Evolutionary conservation across 2,329 filamentous ascomycete genomes (phyloP).

Genomic region (Alternaria sp.): DNA sequence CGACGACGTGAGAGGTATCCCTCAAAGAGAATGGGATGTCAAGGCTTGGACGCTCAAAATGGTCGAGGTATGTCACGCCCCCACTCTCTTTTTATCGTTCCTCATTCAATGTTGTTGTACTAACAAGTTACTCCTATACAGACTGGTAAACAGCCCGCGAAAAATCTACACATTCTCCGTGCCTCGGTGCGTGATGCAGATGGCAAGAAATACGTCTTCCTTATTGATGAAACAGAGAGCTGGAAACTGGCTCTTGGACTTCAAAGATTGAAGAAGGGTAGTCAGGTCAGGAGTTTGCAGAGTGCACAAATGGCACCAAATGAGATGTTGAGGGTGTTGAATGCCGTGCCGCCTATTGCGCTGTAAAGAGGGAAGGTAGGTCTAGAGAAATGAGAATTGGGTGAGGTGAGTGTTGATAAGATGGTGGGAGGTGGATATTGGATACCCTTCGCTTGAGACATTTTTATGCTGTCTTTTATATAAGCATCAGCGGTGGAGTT

Average conservation of each 20-base stretch:
- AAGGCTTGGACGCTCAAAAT: constrained; percentile 97
- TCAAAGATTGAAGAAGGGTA: constrained; percentile 64
- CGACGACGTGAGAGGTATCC: constrained; percentile 88
- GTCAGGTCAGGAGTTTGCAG: constrained; percentile 63
- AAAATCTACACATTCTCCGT: constrained; percentile 63
- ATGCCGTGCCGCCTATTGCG: constrained; percentile 37
- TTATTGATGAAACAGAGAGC: constrained; percentile 66
- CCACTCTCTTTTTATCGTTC: background rate
- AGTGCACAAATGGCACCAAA: constrained; percentile 61
- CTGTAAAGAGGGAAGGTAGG: background rate
- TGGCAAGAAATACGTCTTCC: constrained; percentile 69
- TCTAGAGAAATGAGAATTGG: background rate
- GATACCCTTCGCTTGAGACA: background rate
- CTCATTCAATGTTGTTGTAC: constrained; percentile 9
- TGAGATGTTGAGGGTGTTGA: constrained; percentile 53
- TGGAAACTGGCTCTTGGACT: constrained; percentile 71
- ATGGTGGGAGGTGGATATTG: background rate
- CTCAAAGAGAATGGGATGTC: constrained; percentile 98
- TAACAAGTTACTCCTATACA: constrained; percentile 22
- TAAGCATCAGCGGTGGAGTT: background rate
- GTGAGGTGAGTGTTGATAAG: background rate
- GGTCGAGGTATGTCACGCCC: constrained; percentile 67
- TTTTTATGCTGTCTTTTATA: background rate
- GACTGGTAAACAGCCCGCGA: constrained; percentile 57
- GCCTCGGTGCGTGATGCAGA: constrained; percentile 67